Conservation (phyloP, 2,329 filamentous ascomycete species). For the Orbilia blumenaviensis region DNA sequence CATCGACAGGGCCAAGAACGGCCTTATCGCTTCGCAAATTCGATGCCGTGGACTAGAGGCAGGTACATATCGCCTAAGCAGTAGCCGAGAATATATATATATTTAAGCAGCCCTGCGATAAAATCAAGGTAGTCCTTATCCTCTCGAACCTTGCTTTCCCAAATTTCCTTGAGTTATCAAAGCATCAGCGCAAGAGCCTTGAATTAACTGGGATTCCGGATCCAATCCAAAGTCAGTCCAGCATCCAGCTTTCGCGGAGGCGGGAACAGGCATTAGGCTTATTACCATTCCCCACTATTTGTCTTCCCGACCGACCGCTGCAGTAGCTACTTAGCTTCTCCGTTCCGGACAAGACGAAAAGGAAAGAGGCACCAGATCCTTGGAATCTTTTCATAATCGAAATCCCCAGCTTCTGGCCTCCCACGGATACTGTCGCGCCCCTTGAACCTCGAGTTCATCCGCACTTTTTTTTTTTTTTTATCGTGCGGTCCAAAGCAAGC, state of each 20-base stretch:
- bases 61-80: slow-evolving; percentile 23
- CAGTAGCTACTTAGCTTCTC: slow-evolving; percentile 17
- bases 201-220: slow-evolving; percentile 1
- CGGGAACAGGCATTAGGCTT: slow-evolving; percentile 46
- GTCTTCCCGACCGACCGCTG: slow-evolving; percentile 50
- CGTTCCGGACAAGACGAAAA: slow-evolving; percentile 27
- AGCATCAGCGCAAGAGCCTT: slow-evolving; percentile 1
- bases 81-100: slow-evolving; percentile 8
- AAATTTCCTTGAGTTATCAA: background rate
- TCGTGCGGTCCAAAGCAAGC: slow-evolving; percentile 35
- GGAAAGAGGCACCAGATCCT: slow-evolving; percentile 12
- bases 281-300: slow-evolving; percentile 35
- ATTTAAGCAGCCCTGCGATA: slow-evolving; percentile 33
- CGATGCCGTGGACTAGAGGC: slow-evolving; percentile 13
- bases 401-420: slow-evolving; percentile 46
- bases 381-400: slow-evolving; percentile 12
- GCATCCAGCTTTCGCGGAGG: slow-evolving; percentile 37
- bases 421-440: slow-evolving; percentile 34
- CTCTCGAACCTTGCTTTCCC: slow-evolving; percentile 9
- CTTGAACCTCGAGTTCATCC: slow-evolving; percentile 49
- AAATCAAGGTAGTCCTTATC: background rate
- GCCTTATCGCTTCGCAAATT: slow-evolving; percentile 23
- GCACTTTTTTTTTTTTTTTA: slow-evolving; percentile 43
- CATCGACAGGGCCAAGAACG: slow-evolving; percentile 3
- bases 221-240: slow-evolving; percentile 5